A percentile compares a stretch with the other conserved stretches of the same genome.
phyloP scores from a whole-genome alignment of 805 yeast species.

The Candida namnaoensis region DNA sequence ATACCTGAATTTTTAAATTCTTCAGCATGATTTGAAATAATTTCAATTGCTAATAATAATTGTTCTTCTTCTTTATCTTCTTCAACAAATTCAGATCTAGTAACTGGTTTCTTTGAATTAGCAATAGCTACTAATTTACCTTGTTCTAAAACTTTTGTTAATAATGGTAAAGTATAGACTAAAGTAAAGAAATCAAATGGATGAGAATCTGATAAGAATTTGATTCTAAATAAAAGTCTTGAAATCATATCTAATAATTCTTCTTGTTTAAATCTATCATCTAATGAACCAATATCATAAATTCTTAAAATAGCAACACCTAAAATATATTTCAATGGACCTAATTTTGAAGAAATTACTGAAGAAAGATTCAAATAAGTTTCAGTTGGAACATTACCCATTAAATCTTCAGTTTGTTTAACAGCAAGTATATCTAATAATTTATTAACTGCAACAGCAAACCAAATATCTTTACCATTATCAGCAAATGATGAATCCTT shows the following conservation, averaged over 20 bases:
- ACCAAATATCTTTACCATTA: slow-evolving; percentile 67
- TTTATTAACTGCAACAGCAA: slow-evolving; percentile 48
- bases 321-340: slow-evolving; percentile 37
- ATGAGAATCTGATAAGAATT: slow-evolving; percentile 64
- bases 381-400: slow-evolving; percentile 35
- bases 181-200: slow-evolving; percentile 63
- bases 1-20: slow-evolving; percentile 56
- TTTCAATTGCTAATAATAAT: slow-evolving; percentile 65
- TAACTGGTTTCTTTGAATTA: slow-evolving; percentile 40
- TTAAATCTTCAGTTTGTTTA: slow-evolving; percentile 22
- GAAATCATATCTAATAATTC: slow-evolving; percentile 46
- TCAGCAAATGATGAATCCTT: slow-evolving; percentile 39
- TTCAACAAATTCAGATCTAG: slow-evolving; percentile 63
- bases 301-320: slow-evolving; percentile 69
- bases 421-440: slow-evolving; percentile 37
- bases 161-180: slow-evolving; percentile 67
- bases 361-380: slow-evolving; percentile 49
- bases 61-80: slow-evolving; percentile 90
- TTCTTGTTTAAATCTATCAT: slow-evolving; percentile 38
- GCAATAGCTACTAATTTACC: slow-evolving; percentile 51
- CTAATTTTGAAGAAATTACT: slow-evolving; percentile 44
- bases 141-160: slow-evolving; percentile 56
- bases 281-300: slow-evolving; percentile 34
- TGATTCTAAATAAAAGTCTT: slow-evolving; percentile 66
- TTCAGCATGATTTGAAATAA: slow-evolving; percentile 61